Evolutionary conservation across 371 early-diverging fungal genomes (phyloP).

Genomic region (Chytridiales sp.): DNA sequence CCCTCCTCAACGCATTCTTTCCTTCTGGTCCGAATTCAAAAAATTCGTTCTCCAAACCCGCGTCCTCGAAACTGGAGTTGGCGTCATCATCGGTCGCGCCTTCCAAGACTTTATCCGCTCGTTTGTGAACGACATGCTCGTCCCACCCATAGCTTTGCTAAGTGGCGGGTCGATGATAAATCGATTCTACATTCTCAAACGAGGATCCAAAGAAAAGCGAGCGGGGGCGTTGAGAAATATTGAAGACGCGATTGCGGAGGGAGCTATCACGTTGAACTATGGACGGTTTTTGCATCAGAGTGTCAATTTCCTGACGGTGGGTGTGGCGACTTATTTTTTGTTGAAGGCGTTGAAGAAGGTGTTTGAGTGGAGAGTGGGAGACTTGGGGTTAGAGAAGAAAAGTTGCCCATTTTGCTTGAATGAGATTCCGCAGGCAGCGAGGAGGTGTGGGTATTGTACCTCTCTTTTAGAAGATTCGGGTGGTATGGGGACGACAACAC

Average conservation of each 20-base stretch:
- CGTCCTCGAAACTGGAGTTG: slow-evolving; percentile 34
- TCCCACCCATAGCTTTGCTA: background rate
- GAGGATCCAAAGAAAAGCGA: slow-evolving; percentile 14
- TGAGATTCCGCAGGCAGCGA: too few species aligned
- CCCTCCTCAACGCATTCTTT: too few species aligned
- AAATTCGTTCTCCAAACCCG: slow-evolving; percentile 27
- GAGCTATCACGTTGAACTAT: slow-evolving; percentile 29
- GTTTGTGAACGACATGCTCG: slow-evolving; percentile 16
- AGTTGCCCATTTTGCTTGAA: too few species aligned
- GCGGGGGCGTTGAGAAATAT: slow-evolving; percentile 11
- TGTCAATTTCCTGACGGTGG: slow-evolving; percentile 31
- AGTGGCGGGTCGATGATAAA: background rate
- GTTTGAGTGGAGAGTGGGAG: too few species aligned
- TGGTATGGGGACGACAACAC: too few species aligned
- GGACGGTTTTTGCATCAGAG: slow-evolving; percentile 29
- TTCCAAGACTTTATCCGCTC: slow-evolving; percentile 27
- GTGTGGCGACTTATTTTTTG: slow-evolving; percentile 28
- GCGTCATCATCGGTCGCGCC: slow-evolving; percentile 32
- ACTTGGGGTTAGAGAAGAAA: too few species aligned
- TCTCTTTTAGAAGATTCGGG: too few species aligned
- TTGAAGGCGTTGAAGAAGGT: too few species aligned
- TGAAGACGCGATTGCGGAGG: slow-evolving; percentile 23
- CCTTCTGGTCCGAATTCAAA: slow-evolving; percentile 29
- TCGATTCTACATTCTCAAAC: slow-evolving; percentile 16
- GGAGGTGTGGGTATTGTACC: too few species aligned